Conservation (phyloP, 441 rosid species). For the Oxalis stricta region DNA sequence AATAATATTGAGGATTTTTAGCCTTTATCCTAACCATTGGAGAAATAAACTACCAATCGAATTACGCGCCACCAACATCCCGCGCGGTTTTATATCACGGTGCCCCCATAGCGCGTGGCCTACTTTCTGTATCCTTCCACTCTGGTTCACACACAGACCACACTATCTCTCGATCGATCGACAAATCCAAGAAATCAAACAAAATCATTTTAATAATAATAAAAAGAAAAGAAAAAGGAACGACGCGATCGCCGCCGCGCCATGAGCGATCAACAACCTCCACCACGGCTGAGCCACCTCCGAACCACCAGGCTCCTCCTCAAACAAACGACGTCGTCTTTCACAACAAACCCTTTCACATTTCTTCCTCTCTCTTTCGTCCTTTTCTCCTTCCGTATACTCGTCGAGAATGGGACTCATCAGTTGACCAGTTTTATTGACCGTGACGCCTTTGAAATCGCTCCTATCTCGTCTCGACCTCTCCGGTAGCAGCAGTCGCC, state of each 20-base stretch:
- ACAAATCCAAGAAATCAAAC: background rate
- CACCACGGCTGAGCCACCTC: conserved; percentile 41
- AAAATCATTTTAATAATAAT: background rate
- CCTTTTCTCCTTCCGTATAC: conserved; percentile 66
- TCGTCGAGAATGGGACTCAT: conserved; percentile 57
- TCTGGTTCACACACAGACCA: too few species aligned
- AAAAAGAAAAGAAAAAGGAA: background rate
- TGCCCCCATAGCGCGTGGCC: too few species aligned
- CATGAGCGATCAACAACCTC: conserved; percentile 77
- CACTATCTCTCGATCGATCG: too few species aligned
- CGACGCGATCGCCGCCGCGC: conserved; percentile 7
- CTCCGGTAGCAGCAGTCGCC: conserved; percentile 13
- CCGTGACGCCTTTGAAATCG: conserved; percentile 65
- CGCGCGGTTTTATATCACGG: too few species aligned
- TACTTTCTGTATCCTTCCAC: too few species aligned
- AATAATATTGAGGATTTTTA: too few species aligned
- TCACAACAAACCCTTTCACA: conserved; percentile 41
- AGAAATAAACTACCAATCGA: too few species aligned
- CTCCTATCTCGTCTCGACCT: conserved; percentile 75
- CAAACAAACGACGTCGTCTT: conserved; percentile 29
- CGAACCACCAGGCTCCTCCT: conserved; percentile 51
- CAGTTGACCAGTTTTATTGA: conserved; percentile 66
- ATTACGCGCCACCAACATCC: too few species aligned
- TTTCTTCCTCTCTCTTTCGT: conserved; percentile 56
- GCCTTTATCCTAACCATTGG: too few species aligned